Evolutionary conservation across 2,329 filamentous ascomycete genomes (phyloP).

Genomic region (Chaetomium olivaceum): DNA sequence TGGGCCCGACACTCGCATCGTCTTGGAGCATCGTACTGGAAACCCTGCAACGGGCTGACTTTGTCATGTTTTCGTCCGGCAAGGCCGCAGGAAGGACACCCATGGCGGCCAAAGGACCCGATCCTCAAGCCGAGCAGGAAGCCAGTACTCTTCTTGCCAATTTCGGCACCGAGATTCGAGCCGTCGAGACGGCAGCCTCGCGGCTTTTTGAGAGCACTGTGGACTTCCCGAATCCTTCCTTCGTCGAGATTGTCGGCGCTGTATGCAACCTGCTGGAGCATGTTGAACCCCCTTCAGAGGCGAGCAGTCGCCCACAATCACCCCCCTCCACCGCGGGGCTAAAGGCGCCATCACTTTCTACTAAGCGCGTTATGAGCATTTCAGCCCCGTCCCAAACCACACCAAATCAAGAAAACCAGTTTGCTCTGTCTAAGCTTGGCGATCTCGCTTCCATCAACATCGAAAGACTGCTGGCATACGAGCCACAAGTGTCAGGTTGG

Average conservation of each 20-base stretch:
- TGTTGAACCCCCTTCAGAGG: slow-evolving; percentile 35
- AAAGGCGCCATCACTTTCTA: slow-evolving; percentile 43
- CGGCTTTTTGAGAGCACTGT: slow-evolving; percentile 88
- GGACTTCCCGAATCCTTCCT: slow-evolving; percentile 83
- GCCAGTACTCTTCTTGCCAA: slow-evolving; percentile 58
- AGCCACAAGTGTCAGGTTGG: slow-evolving; percentile 75
- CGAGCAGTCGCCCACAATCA: slow-evolving; percentile 41
- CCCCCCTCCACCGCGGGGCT: slow-evolving; percentile 38
- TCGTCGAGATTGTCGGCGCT: slow-evolving; percentile 73
- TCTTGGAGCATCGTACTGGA: slow-evolving; percentile 92
- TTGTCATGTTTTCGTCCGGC: slow-evolving; percentile 70
- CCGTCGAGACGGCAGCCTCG: slow-evolving; percentile 83
- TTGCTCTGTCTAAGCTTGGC: slow-evolving; percentile 72
- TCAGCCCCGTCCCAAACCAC: slow-evolving; percentile 48
- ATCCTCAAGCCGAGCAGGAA: slow-evolving; percentile 54
- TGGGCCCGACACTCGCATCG: slow-evolving; percentile 80
- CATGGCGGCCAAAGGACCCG: slow-evolving; percentile 48
- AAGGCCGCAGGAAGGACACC: slow-evolving; percentile 56
- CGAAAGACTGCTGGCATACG: slow-evolving; percentile 68
- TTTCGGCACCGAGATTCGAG: slow-evolving; percentile 77
- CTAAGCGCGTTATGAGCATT: slow-evolving; percentile 50
- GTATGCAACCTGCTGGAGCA: slow-evolving; percentile 69
- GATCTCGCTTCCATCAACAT: slow-evolving; percentile 75
- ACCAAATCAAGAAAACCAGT: slow-evolving; percentile 62
- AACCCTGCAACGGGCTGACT: slow-evolving; percentile 88